Conservation (phyloP, 75 land plant species). For the Azolla pinnata region DNA sequence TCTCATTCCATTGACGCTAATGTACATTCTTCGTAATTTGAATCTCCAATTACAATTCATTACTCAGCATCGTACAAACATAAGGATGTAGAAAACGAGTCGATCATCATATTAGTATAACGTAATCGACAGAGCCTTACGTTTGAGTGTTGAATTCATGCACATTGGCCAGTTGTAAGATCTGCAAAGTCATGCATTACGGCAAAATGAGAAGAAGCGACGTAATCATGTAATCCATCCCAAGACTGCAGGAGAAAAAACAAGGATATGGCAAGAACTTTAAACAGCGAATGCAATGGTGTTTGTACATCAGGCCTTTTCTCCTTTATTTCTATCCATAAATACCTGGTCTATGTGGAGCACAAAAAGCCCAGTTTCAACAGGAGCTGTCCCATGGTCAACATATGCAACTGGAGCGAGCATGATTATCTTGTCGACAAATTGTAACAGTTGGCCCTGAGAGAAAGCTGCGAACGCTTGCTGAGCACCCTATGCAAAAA, state of each 20-base stretch:
- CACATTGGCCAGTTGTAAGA: conserved; percentile 2
- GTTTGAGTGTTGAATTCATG: not conserved
- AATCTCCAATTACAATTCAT: not conserved
- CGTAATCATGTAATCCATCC: too few species aligned
- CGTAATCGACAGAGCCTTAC: not conserved
- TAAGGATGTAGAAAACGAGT: too few species aligned
- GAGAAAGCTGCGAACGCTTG: conserved; percentile 47
- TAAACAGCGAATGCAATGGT: too few species aligned
- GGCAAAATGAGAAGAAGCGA: too few species aligned
- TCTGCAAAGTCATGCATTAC: too few species aligned
- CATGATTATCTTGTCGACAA: conserved; percentile 49
- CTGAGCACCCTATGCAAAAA: conserved; percentile 51
- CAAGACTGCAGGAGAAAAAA: too few species aligned
- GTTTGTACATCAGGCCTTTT: too few species aligned
- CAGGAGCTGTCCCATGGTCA: conserved; percentile 50
- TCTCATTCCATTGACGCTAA: too few species aligned
- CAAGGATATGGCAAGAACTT: too few species aligned
- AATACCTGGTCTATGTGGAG: conserved; percentile 43
- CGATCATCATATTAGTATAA: too few species aligned
- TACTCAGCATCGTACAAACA: too few species aligned
- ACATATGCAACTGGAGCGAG: conserved; percentile 68
- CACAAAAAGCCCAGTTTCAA: conserved; percentile 34
- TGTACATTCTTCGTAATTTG: not conserved
- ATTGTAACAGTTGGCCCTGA: conserved; percentile 33
- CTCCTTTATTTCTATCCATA: too few species aligned